phyloP scores from a whole-genome alignment of 2,329 filamentous ascomycete genomes.

The Hypomyces perniciosus region DNA sequence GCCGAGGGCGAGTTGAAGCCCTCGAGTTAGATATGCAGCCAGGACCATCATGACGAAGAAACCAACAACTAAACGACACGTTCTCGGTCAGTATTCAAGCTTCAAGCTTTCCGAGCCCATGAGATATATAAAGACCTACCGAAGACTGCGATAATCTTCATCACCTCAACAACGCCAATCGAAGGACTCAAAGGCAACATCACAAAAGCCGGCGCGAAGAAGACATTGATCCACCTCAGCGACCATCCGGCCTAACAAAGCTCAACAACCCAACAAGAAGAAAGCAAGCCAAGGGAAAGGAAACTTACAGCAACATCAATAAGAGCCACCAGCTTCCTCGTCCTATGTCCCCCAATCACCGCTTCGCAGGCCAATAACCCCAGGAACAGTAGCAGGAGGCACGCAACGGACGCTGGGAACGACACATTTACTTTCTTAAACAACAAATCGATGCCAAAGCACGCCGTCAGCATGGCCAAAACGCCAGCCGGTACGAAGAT shows the following conservation, averaged over 20 bases:
- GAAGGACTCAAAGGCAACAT: slow-evolving; percentile 50
- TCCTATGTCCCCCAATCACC: slow-evolving; percentile 42
- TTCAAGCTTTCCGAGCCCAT: neutral
- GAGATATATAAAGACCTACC: slow-evolving; percentile 29
- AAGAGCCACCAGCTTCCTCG: slow-evolving; percentile 39
- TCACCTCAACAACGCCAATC: slow-evolving; percentile 48
- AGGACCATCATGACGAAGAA: slow-evolving; percentile 47
- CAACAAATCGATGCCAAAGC: slow-evolving; percentile 39
- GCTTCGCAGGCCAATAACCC: slow-evolving; percentile 41
- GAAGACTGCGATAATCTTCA: slow-evolving; percentile 55
- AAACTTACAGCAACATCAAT: slow-evolving; percentile 40
- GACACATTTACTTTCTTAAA: slow-evolving; percentile 42
- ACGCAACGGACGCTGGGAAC: slow-evolving; percentile 56
- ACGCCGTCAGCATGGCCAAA: slow-evolving; percentile 33
- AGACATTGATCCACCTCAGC: slow-evolving; percentile 52
- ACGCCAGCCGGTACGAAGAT: slow-evolving; percentile 44
- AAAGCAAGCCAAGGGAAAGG: slow-evolving; percentile 29
- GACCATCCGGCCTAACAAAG: slow-evolving; percentile 46
- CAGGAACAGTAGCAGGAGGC: slow-evolving; percentile 49
- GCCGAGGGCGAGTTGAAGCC: slow-evolving; percentile 41
- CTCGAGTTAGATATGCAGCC: slow-evolving; percentile 49
- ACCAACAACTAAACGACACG: slow-evolving; percentile 41
- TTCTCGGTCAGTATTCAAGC: neutral
- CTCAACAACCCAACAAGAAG: slow-evolving; percentile 16
- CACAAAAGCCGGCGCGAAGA: slow-evolving; percentile 55